phyloP scores from a whole-genome alignment of 2,329 filamentous ascomycete species.

The Sclerotinia spermophila region DNA sequence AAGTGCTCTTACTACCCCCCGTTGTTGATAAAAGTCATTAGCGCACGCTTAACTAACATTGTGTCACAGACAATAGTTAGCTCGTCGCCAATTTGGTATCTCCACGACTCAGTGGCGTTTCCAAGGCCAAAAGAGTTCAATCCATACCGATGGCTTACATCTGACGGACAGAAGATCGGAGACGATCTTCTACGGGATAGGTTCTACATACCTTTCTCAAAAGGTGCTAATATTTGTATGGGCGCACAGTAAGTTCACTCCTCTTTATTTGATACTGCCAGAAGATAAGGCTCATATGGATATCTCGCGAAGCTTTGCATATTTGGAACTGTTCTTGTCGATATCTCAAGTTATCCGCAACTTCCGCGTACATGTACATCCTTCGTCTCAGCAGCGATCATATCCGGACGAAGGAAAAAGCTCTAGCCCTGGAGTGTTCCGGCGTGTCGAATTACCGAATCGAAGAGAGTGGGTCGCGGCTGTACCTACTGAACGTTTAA shows the following conservation, averaged over 20 bases:
- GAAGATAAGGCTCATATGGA: not conserved
- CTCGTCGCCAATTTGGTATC: not conserved
- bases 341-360: not conserved
- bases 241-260: not conserved
- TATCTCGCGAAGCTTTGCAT: not conserved
- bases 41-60: rapidly evolving
- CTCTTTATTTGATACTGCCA: not conserved
- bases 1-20: not conserved
- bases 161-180: not conserved
- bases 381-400: not conserved
- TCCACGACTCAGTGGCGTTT: not conserved
- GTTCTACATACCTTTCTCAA: not conserved
- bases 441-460: not conserved
- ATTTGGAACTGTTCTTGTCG: not conserved
- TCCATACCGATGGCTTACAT: not conserved
- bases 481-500: not conserved
- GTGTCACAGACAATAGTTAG: not conserved
- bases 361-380: not conserved
- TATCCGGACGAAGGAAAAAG: not conserved
- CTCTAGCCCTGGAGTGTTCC: not conserved
- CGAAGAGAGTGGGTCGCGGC: not conserved
- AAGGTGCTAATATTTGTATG: not conserved
- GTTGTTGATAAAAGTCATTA: not conserved
- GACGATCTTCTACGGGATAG: not conserved
- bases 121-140: not conserved